Percentiles rank a stretch among this genome's conserved stretches.
Conservation (phyloP, 78 protist species). For the Cyanophora paradoxa region DNA sequence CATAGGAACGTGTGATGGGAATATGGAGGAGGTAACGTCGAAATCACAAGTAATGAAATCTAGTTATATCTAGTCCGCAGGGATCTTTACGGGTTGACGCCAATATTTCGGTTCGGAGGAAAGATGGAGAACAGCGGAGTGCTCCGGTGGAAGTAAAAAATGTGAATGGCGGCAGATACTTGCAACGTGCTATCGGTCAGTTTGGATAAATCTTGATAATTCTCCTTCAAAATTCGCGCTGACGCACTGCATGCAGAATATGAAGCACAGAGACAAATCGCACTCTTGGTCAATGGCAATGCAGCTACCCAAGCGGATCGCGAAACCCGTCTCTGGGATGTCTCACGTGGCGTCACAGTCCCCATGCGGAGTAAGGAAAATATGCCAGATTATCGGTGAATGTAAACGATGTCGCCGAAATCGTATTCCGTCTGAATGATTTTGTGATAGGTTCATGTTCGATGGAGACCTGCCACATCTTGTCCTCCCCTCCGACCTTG, state of each 20-base stretch:
- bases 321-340: constrained; percentile 49
- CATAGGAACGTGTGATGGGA: constrained; percentile 64
- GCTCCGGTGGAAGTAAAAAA: constrained; percentile 67
- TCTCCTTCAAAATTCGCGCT: no score
- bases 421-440: no score
- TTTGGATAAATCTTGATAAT: no score
- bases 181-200: constrained; percentile 54
- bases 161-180: constrained; percentile 46
- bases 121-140: constrained; percentile 23
- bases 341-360: background rate
- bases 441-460: no score
- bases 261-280: constrained; percentile 53
- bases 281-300: constrained; percentile 38
- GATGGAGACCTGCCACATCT: no score
- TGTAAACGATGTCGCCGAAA: no score
- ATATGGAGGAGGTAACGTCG: constrained; percentile 49
- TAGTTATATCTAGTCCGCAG: no score
- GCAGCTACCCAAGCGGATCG: constrained; percentile 28
- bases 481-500: no score
- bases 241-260: no score
- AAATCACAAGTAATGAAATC: no score
- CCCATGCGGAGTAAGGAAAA: constrained; percentile 30
- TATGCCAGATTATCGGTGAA: no score
- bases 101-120: constrained; percentile 57
- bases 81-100: constrained; percentile 79